Percentiles rank a stretch among this genome's conserved stretches.
phyloP scores from a whole-genome alignment of 1,284 basidiomycete genomes.

The Boletus mariae region DNA sequence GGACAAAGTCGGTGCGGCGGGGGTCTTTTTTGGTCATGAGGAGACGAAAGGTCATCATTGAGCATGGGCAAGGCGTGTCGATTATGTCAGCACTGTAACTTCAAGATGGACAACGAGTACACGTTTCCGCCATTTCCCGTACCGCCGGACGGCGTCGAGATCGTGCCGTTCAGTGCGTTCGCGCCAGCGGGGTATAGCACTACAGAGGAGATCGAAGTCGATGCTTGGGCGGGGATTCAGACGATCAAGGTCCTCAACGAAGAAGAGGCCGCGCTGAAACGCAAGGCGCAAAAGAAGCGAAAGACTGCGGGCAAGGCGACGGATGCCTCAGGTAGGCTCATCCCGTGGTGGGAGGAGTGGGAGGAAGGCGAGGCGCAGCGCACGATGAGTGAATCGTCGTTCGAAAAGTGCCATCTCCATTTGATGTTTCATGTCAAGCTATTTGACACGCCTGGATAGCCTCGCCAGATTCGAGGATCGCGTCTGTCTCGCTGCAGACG shows the following conservation, averaged over 20 bases:
- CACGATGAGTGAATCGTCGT: constrained; percentile 18
- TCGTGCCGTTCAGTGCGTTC: constrained; percentile 45
- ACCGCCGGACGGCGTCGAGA: constrained; percentile 35
- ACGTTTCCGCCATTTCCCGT: constrained; percentile 47
- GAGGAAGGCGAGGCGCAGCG: constrained; percentile 39
- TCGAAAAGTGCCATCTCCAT: constrained; percentile 34
- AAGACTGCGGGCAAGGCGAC: constrained; percentile 22
- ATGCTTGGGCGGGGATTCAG: constrained; percentile 41
- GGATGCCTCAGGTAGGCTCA: constrained; percentile 24
- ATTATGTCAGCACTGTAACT: background rate
- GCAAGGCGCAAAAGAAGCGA: constrained; percentile 32
- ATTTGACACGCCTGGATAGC: constrained; percentile 23
- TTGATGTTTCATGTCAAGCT: background rate
- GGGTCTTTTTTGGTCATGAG: constrained; percentile 27
- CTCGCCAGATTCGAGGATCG: constrained; percentile 36
- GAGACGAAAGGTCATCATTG: constrained; percentile 24
- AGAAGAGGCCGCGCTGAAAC: constrained; percentile 30
- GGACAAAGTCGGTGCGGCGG: constrained; percentile 23
- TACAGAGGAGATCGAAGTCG: constrained; percentile 32
- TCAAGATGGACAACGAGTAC: background rate
- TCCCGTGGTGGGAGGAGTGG: constrained; percentile 52
- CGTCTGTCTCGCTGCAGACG: constrained; percentile 39
- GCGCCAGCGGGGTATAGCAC: constrained; percentile 32
- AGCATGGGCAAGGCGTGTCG: too few species aligned
- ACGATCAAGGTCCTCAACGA: constrained; percentile 42